Percentiles rank a stretch among this genome's conserved stretches.
phyloP scores from a whole-genome alignment of 2,329 filamentous ascomycete species.

The Trichoderma aggressivum region DNA sequence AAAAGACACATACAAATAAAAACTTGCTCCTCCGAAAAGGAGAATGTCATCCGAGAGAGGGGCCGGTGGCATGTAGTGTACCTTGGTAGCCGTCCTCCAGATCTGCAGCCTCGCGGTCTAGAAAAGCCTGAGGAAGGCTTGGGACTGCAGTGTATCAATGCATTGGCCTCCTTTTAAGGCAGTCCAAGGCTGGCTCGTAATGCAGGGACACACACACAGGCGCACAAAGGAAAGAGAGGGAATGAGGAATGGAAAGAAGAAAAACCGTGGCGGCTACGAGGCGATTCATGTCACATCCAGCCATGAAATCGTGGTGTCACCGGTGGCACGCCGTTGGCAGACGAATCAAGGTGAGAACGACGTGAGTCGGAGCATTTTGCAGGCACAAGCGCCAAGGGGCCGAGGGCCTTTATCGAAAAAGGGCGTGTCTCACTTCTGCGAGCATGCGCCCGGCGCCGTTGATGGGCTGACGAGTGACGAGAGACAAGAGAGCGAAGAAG shows the following conservation, averaged over 20 bases:
- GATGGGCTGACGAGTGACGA: not conserved
- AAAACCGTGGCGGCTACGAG: not conserved
- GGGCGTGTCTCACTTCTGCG: not conserved
- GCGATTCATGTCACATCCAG: not conserved
- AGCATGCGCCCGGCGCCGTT: not conserved
- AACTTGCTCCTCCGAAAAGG: not conserved
- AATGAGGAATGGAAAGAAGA: not conserved
- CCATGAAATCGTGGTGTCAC: not conserved
- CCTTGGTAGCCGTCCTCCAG: not conserved
- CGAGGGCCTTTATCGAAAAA: not conserved
- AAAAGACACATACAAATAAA: not conserved
- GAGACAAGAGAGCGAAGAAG: not conserved
- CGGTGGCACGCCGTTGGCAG: not conserved
- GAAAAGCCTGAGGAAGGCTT: not conserved
- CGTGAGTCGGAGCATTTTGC: not conserved
- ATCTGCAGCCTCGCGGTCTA: not conserved
- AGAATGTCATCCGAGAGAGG: not conserved
- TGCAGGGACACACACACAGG: conserved; percentile 2
- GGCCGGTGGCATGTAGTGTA: not conserved
- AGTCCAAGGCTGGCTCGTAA: not conserved
- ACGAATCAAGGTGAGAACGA: not conserved
- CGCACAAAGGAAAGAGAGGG: not conserved
- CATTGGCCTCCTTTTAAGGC: not conserved
- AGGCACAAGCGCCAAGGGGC: not conserved
- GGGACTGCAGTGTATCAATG: not conserved